phyloP scores from a whole-genome alignment of 2,329 filamentous ascomycete genomes.

The Hortaea sp. region DNA sequence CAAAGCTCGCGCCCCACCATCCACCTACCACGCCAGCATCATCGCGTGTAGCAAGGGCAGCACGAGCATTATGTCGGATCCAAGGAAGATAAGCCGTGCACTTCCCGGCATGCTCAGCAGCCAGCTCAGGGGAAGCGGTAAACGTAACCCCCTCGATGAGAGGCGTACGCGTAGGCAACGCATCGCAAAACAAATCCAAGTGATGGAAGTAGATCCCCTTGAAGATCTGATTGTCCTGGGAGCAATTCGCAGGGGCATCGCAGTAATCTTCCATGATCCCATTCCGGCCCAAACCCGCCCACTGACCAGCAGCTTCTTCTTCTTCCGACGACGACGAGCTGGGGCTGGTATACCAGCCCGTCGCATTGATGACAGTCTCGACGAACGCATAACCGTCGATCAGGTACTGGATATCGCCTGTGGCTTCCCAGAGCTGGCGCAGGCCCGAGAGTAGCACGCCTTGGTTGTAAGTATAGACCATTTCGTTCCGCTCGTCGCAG shows the following conservation, averaged over 20 bases:
- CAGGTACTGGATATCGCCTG: slow-evolving; percentile 60
- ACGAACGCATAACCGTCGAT: slow-evolving; percentile 70
- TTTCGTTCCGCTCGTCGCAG: slow-evolving; percentile 69
- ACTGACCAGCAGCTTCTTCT: slow-evolving; percentile 28
- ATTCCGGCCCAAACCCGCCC: slow-evolving; percentile 66
- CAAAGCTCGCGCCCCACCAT: slow-evolving; percentile 60
- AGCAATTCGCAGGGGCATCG: slow-evolving; percentile 65
- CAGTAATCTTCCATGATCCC: slow-evolving; percentile 80
- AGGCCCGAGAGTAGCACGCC: slow-evolving; percentile 80
- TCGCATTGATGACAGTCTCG: slow-evolving; percentile 62
- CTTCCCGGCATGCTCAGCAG: slow-evolving; percentile 42
- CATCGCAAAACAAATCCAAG: slow-evolving; percentile 66
- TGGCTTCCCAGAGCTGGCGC: slow-evolving; percentile 71
- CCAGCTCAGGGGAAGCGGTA: slow-evolving; percentile 23
- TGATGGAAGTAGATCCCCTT: slow-evolving; percentile 96
- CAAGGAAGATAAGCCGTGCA: slow-evolving; percentile 63
- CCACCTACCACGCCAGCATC: slow-evolving; percentile 62
- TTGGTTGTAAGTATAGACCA: slow-evolving; percentile 95
- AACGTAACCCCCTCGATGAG: slow-evolving; percentile 37
- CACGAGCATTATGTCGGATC: slow-evolving; percentile 68
- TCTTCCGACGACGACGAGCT: neutral
- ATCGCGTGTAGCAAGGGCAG: slow-evolving; percentile 62
- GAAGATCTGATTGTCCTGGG: slow-evolving; percentile 79
- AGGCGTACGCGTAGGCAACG: slow-evolving; percentile 40
- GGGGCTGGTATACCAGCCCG: slow-evolving; percentile 50